Percentiles rank a stretch among this genome's conserved stretches.
Conservation (phyloP, 352 stramenopile species). For the Hyaloperonospora arabidopsidis region DNA sequence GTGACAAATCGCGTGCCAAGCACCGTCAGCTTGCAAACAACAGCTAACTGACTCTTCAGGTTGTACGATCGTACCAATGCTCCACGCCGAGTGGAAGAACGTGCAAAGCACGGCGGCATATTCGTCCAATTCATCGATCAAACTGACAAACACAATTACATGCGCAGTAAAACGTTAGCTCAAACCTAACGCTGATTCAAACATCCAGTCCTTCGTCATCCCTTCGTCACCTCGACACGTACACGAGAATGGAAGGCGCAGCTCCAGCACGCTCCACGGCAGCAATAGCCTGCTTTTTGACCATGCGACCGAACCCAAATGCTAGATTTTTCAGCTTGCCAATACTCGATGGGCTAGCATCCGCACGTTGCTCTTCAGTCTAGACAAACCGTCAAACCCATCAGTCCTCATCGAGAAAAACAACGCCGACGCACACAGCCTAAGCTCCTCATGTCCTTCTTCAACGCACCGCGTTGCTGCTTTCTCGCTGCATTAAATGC, state of each 20-base stretch:
- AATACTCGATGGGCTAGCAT: constrained; percentile 27
- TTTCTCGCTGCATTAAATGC: constrained; percentile 14
- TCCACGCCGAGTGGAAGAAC: constrained; percentile 66
- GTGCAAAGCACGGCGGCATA: constrained; percentile 62
- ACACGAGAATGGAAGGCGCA: constrained; percentile 48
- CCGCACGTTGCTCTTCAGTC: constrained; percentile 16
- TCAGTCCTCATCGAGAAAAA: constrained; percentile 1
- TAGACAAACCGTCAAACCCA: constrained; percentile 1
- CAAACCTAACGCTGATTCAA: neutral
- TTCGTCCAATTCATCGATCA: constrained; percentile 55
- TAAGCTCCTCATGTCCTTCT: neutral
- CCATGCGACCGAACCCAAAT: constrained; percentile 73
- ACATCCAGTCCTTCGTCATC: neutral
- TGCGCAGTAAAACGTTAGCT: neutral
- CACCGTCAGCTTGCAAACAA: neutral
- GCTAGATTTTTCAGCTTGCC: constrained; percentile 76
- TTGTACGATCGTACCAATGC: constrained; percentile 33
- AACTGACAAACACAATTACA: constrained; percentile 16
- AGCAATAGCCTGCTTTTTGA: constrained; percentile 80
- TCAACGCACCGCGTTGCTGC: constrained; percentile 12
- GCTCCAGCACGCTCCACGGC: constrained; percentile 69
- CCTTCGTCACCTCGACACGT: constrained; percentile 3
- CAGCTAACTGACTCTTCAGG: neutral
- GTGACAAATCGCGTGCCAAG: constrained; percentile 1
- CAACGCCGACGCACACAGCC: neutral